phyloP scores from a whole-genome alignment of 169 alveolate genomes.

The Cryptosporidium tyzzeri region DNA sequence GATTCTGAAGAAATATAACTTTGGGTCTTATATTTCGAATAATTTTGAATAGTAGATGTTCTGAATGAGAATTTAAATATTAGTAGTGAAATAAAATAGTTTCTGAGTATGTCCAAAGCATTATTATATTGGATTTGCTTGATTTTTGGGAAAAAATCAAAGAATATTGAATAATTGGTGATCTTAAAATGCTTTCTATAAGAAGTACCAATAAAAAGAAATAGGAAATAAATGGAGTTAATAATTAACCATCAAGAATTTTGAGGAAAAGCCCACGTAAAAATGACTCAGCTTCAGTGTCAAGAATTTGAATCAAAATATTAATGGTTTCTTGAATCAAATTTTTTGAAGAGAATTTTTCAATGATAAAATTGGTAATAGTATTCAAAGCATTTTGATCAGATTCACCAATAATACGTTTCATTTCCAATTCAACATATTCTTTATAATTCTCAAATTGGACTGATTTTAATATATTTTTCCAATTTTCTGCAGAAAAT shows the following conservation, averaged over 20 bases:
- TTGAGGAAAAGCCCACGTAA: constrained; percentile 19
- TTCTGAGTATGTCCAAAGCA: not conserved
- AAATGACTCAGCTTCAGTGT: constrained; percentile 50
- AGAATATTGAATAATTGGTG: not conserved
- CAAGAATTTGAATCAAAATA: constrained; percentile 20
- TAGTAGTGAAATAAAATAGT: too few species aligned
- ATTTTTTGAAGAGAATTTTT: not conserved
- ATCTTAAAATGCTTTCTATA: too few species aligned
- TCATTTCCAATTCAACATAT: constrained; percentile 29
- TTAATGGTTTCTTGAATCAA: constrained; percentile 32
- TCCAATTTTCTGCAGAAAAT: constrained; percentile 40
- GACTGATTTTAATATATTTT: constrained; percentile 1
- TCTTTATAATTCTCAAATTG: constrained; percentile 12
- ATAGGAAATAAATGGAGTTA: not conserved
- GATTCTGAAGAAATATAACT: not conserved
- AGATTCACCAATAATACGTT: constrained; percentile 44
- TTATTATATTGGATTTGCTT: too few species aligned
- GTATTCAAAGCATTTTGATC: constrained; percentile 60
- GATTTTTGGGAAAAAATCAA: too few species aligned
- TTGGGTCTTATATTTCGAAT: not conserved
- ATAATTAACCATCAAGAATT: constrained; percentile 24
- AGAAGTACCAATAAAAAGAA: not conserved
- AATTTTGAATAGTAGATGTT: too few species aligned
- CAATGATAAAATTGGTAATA: constrained; percentile 23
- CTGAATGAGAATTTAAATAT: not conserved